Evolutionary conservation across 179 eudicot genomes (phyloP), one percentile per base, ranked within the genome.

Genomic region (Camellia oleifera): DNA sequence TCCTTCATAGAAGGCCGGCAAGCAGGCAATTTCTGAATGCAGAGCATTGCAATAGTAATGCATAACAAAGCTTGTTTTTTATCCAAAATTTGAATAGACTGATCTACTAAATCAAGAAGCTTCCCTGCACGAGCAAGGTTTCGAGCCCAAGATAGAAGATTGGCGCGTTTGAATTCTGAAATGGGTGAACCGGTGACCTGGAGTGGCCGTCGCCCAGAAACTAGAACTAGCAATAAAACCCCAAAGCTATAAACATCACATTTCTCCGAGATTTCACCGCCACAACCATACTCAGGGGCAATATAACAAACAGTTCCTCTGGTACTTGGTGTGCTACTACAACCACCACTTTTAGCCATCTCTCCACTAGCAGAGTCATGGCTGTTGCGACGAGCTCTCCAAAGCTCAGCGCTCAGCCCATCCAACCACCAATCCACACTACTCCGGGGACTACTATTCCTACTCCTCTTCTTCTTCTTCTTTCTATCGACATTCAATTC

Each of bases 161-260:
- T 96, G 0, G 99, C 97, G 26, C 93, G 87, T 45, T 94, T 91
- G 81, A 92, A 92, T 79, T 94, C 97, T 0, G 96, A 86, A 85
- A 88, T 79, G 54, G 98, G 96, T 0, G 99, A 91, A 42, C 93
- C 92, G 3, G 91, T 90, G 52, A 94, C 91, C 78, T 94, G 95
- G 78, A 96, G 84, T 11, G 98, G 99, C 48, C 99, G 84, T 9
- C 99, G 81, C 20, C 99, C 99, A 23, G 95, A 86, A 53, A 93
- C 84, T 10, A 95, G 82, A 83, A 94, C 99, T 52, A 95, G 84
- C 69, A 95, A 88, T 11, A 94, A 69, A 61, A 95, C 97, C 11
- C 98, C 99, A 62, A 81, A 93, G 75, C 99, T 95, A 81, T 95
- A 95, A 2, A 95, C 97, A 82, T 95, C 99, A 70, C 98, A 91